These are phyloP conservation scores for Maudiozyma barnettii DNA, from an alignment of 805 yeast species.

Conservation along the genomic window DNA sequence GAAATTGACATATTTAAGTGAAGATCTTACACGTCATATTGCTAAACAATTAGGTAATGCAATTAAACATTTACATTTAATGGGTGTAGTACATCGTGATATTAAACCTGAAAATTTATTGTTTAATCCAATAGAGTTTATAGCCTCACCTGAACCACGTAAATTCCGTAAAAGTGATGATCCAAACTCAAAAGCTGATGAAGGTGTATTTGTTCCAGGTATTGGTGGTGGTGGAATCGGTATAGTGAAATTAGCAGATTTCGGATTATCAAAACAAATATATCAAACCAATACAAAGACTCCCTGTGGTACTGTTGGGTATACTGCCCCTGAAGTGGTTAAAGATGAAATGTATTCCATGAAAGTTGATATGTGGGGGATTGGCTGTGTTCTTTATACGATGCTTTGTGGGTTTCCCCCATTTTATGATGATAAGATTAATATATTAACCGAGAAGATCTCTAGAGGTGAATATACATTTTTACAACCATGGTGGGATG, in stretches of 20 bases:
- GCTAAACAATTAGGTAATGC: slow-evolving; percentile 56
- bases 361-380: slow-evolving; percentile 97
- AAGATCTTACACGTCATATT: slow-evolving; percentile 54
- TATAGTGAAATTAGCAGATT: slow-evolving; percentile 81
- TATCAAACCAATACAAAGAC: slow-evolving; percentile 87
- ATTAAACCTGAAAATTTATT: slow-evolving; percentile 73
- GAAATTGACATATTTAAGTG: slow-evolving; percentile 55
- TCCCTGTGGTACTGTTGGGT: slow-evolving; percentile 98
- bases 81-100: slow-evolving; percentile 77
- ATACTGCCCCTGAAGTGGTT: slow-evolving; percentile 97
- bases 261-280: slow-evolving; percentile 86
- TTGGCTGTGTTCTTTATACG: slow-evolving; percentile 93
- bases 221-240: slow-evolving; percentile 94
- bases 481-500: slow-evolving; percentile 84
- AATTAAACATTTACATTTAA: slow-evolving; percentile 58
- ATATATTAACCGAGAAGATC: slow-evolving; percentile 59
- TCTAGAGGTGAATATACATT: slow-evolving; percentile 65
- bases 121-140: slow-evolving; percentile 48
- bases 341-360: slow-evolving; percentile 86
- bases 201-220: slow-evolving; percentile 72
- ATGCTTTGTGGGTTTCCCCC: slow-evolving; percentile 96
- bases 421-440: slow-evolving; percentile 67
- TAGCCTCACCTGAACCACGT: slow-evolving; percentile 30
- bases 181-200: slow-evolving; percentile 61
- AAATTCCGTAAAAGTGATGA: slow-evolving; percentile 59